phyloP scores from a whole-genome alignment of 768 basidiomycete genomes.

The Leccinum boreale region DNA sequence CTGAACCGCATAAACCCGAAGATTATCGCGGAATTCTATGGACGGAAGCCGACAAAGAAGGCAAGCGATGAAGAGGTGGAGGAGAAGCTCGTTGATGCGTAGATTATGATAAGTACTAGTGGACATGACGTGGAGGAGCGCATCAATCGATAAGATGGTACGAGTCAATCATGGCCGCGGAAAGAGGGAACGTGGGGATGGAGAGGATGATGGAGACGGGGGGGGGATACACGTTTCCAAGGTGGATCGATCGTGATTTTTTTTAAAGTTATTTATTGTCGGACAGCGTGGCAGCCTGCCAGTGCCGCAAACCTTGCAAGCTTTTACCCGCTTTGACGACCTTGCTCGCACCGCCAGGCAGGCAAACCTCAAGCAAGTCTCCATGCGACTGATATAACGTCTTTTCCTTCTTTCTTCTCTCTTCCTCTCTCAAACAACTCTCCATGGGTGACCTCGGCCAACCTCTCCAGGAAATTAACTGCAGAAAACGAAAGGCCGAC shows the following conservation, averaged over 20 bases:
- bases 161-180: slow-evolving; percentile 15
- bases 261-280: slow-evolving; percentile 6
- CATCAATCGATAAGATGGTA: slow-evolving; percentile 23
- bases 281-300: slow-evolving; percentile 35
- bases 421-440: slow-evolving; percentile 15
- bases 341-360: slow-evolving; percentile 24
- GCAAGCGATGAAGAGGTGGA: slow-evolving; percentile 42
- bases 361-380: not conserved
- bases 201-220: not conserved
- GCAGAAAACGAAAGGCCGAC: slow-evolving; percentile 69
- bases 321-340: slow-evolving; percentile 22
- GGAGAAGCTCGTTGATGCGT: slow-evolving; percentile 62
- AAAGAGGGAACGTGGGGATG: slow-evolving; percentile 13
- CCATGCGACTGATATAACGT: not conserved
- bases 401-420: slow-evolving; percentile 5
- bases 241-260: slow-evolving; percentile 16
- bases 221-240: slow-evolving; percentile 12
- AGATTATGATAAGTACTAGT: slow-evolving; percentile 23
- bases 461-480: slow-evolving; percentile 44
- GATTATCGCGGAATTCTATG: slow-evolving; percentile 93
- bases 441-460: slow-evolving; percentile 65
- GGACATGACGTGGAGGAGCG: not conserved
- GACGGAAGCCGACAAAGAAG: slow-evolving; percentile 74
- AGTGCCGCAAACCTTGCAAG: slow-evolving; percentile 10
- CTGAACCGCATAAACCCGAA: slow-evolving; percentile 97